Conservation (phyloP, 2,329 filamentous ascomycete genomes). For the Rhexocercosporidium sp. region DNA sequence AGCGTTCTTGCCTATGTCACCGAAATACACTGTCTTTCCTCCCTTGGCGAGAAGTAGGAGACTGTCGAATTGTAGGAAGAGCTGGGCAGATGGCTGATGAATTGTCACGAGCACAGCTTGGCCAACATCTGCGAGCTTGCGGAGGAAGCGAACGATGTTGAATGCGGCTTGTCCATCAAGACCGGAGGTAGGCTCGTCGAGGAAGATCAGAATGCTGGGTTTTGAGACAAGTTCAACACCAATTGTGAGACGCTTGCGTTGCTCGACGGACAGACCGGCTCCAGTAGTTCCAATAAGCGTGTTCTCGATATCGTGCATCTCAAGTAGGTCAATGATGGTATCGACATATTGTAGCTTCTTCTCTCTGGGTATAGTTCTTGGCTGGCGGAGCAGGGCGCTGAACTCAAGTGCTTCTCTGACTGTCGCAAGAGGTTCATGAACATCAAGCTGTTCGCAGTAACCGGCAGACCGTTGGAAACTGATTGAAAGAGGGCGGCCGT, state of each 20-base stretch:
- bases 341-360: constrained; percentile 90
- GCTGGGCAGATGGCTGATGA: constrained; percentile 58
- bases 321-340: constrained; percentile 69
- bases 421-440: constrained; percentile 79
- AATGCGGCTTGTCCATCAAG: constrained; percentile 68
- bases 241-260: constrained; percentile 66
- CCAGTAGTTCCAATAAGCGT: constrained; percentile 68
- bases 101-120: constrained; percentile 61
- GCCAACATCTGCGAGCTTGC: constrained; percentile 61
- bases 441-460: constrained; percentile 91
- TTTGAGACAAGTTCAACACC: constrained; percentile 64
- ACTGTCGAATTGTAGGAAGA: constrained; percentile 63
- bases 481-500: constrained; percentile 70
- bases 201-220: constrained; percentile 63
- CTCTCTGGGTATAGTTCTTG: constrained; percentile 68
- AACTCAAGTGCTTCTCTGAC: constrained; percentile 90
- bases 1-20: constrained; percentile 66
- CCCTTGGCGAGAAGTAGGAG: constrained; percentile 68
- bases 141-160: constrained; percentile 66
- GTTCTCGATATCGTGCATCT: constrained; percentile 70
- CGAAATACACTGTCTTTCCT: constrained; percentile 73
- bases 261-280: constrained; percentile 64
- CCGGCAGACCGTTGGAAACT: constrained; percentile 79
- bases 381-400: constrained; percentile 86
- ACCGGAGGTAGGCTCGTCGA: constrained; percentile 66